phyloP scores from a whole-genome alignment of 2,329 filamentous ascomycete species.

The Akanthomyces muscarius region DNA sequence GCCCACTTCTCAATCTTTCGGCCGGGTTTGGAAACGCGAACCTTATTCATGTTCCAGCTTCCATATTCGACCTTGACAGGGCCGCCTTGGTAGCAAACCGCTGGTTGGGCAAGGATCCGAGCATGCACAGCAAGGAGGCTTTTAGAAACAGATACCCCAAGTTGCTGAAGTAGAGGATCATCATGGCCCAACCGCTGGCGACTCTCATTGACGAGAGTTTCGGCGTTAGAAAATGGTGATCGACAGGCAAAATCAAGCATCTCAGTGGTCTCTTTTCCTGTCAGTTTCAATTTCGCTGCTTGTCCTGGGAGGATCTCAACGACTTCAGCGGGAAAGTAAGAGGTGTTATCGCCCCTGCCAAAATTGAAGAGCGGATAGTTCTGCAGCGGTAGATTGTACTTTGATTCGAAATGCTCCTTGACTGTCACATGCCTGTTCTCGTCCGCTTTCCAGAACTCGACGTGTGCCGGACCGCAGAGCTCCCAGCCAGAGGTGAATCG shows the following conservation, averaged over 20 bases:
- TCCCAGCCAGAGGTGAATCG: slow-evolving; percentile 24
- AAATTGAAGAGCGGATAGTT: slow-evolving; percentile 62
- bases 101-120: slow-evolving; percentile 61
- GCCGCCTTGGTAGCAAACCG: slow-evolving; percentile 51
- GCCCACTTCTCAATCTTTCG: slow-evolving; percentile 46
- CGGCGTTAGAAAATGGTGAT: slow-evolving; percentile 60
- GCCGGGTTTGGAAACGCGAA: slow-evolving; percentile 53
- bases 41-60: slow-evolving; percentile 64
- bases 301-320: slow-evolving; percentile 64
- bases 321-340: slow-evolving; percentile 64
- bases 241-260: slow-evolving; percentile 75
- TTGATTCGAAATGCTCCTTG: slow-evolving; percentile 41
- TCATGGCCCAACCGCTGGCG: slow-evolving; percentile 56
- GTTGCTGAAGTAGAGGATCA: slow-evolving; percentile 44
- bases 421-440: slow-evolving; percentile 35
- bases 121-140: slow-evolving; percentile 68
- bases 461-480: slow-evolving; percentile 31
- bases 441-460: slow-evolving; percentile 30
- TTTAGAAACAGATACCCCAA: slow-evolving; percentile 59
- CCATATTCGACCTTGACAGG: slow-evolving; percentile 43
- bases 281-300: slow-evolving; percentile 55
- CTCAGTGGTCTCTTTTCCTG: slow-evolving; percentile 53
- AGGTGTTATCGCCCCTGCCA: slow-evolving; percentile 52
- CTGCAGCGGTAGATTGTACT: slow-evolving; percentile 33
- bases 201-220: slow-evolving; percentile 58